Base-by-base conservation (phyloP, 179 eudicot genomes). In the Patellifolia procumbens region DNA sequence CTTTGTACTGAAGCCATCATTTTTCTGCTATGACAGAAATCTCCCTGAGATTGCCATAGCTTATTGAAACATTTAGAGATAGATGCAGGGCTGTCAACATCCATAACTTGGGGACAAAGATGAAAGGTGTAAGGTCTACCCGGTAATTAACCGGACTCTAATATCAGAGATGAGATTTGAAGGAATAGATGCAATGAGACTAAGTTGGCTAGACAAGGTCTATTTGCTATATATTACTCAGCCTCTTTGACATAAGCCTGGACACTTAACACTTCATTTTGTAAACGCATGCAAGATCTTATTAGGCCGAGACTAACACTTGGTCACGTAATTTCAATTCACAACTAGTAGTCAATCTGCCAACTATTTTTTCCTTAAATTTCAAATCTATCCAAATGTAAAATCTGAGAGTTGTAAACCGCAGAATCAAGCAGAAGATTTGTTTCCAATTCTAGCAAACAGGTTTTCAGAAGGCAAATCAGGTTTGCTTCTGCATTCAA, bases 11-110 rank as follows among this genome's bases (percentile, higher is more conserved):
- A 39, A 6, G 45, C 45, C 45, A 39, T 39, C 9, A 39, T 39
- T 39, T 39, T 39, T 74, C 69, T 76, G 58, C 9, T 65, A 35
- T 55, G 65, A 59, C 35, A 59, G 17, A 39, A 26, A 51, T 61
- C 13, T 32, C 45, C 10, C 45, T 45, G 55, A 2, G 20, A 43
- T 7, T 60, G 43, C 29, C 17, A 29, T 43, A 26, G 16, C 34
- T 53, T 2, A n/a, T n/a, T n/a, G 20, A 26, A 39, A 73, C 67
- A 28, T 15, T 29, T n/a, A 61, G 55, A 46, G 64, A 52, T 24
- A 49, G 35, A 66, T 24, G 53, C 62, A 65, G 15, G 42, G 24
- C 5, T 34, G 34, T 19, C 52, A 39, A 42, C 8, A 22, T 39
- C 45, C 45, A 39, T 39, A 39, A 39, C 45, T 39, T 39, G 45